Base-by-base conservation (phyloP, 495 filamentous ascomycete genomes). In the Podospora pseudoanserina region DNA sequence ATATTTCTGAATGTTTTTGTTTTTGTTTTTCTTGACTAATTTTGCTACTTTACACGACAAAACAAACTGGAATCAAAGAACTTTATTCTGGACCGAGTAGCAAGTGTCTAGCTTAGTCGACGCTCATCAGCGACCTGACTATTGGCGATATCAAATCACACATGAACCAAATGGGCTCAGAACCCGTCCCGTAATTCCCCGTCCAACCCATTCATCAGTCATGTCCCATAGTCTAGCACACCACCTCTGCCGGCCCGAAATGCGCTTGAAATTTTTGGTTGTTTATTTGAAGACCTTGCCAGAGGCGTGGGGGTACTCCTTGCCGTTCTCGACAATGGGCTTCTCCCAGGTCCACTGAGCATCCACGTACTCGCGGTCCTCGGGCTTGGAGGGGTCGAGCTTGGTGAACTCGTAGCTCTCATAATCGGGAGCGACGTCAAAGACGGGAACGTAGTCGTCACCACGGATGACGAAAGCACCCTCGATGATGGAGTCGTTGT, bases 281-380 rank as follows among this genome's bases (percentile, higher is more conserved):
- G 53, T 84, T 86, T 95, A 99, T 90, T 98, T 99, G 90, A 98
- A 98, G 79, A 97, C 92, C 87, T 99, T 97, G 76, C 96, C 96
- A 55, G 72, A 66, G 76, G 89, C 90, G 84, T 84, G 83, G 72
- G 79, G 73, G 79, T 85, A 93, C 78, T 87, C 88, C 89, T 98
- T 96, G 82, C 89, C 94, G 74, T 89, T 80, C 74, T 92, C 85
- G 71, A 81, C 80, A 72, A 92, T 79, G 67, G 93, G 90, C 82
- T 91, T 90, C 77, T 98, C 95, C 78, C 79, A 82, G 86, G 89
- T 84, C 95, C 95, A 99, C 81, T 90, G 85, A 77, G 92, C 88
- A 71, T 96, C 87, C 76, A 97, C 84, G 79, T 89, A 91, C 78
- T 89, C 91, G 78, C 86, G 87, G 84, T 97, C 92, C 74, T 90